Percentiles rank a stretch among this genome's conserved stretches.
phyloP scores from a whole-genome alignment of 2,329 filamentous ascomycete species.

The Stemphylium vesicarium region DNA sequence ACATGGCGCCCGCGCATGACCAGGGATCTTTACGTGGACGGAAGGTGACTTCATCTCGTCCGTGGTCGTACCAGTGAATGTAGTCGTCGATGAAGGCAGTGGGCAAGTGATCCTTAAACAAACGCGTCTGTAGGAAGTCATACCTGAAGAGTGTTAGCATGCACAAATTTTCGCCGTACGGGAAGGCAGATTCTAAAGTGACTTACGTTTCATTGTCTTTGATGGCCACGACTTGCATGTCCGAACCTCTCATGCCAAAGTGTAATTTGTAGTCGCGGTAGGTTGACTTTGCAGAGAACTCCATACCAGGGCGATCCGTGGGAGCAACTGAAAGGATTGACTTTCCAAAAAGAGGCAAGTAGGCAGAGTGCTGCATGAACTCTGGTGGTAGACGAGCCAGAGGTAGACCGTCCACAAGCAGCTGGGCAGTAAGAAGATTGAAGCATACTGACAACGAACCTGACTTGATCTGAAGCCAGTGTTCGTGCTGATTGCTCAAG shows the following conservation, averaged over 20 bases:
- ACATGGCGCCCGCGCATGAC: constrained; percentile 7
- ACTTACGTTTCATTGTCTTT: constrained; percentile 47
- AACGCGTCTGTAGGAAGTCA: constrained; percentile 44
- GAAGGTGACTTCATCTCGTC: constrained; percentile 17
- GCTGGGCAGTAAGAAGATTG: constrained; percentile 59
- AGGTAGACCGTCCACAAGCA: constrained; percentile 61
- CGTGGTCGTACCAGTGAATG: constrained; percentile 24
- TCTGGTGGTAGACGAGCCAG: constrained; percentile 55
- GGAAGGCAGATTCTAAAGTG: constrained; percentile 32
- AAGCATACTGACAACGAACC: constrained; percentile 44
- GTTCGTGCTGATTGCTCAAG: constrained; percentile 15
- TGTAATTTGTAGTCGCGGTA: constrained; percentile 37
- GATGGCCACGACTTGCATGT: constrained; percentile 33
- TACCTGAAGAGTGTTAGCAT: constrained; percentile 1
- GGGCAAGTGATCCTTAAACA: constrained; percentile 45
- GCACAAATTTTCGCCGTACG: not conserved
- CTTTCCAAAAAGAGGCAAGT: constrained; percentile 53
- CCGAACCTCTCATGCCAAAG: constrained; percentile 40
- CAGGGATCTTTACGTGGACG: constrained; percentile 14
- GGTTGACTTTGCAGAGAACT: constrained; percentile 47
- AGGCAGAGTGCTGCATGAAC: constrained; percentile 53
- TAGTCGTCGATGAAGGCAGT: constrained; percentile 25
- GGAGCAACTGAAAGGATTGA: constrained; percentile 55
- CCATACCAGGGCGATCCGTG: constrained; percentile 47
- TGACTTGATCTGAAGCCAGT: constrained; percentile 42